Percentiles rank a stretch among this genome's conserved stretches.
These are phyloP conservation scores for Chaetomium globosum DNA, from an alignment of 2,329 filamentous ascomycete species.

Conservation along the genomic window DNA sequence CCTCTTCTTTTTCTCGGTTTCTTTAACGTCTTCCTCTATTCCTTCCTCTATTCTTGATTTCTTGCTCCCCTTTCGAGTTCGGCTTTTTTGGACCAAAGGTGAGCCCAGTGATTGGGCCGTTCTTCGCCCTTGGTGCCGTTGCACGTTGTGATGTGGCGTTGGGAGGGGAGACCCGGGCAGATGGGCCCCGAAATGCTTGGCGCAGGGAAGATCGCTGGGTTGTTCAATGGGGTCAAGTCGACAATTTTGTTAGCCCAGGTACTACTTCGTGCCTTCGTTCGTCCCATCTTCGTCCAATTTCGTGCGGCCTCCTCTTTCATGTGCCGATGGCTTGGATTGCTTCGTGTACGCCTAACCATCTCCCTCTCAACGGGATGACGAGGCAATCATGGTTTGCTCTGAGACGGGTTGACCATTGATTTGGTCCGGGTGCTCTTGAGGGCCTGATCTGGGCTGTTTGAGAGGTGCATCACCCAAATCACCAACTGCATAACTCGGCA, in stretches of 20 bases:
- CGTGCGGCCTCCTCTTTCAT: background rate
- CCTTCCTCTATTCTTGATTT: too few species aligned
- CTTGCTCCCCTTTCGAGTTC: too few species aligned
- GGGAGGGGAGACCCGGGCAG: conserved; percentile 1
- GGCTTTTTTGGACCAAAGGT: too few species aligned
- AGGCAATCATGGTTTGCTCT: background rate
- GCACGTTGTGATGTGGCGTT: conserved; percentile 5
- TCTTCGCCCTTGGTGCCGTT: background rate
- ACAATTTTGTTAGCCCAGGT: too few species aligned
- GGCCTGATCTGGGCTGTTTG: background rate
- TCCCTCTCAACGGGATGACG: background rate
- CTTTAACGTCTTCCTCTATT: too few species aligned
- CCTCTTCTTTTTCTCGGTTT: too few species aligned
- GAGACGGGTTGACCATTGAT: background rate
- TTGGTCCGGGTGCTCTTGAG: background rate
- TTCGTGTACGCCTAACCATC: background rate
- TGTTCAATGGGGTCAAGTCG: background rate
- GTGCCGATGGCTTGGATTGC: background rate
- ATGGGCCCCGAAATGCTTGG: background rate
- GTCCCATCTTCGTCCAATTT: background rate
- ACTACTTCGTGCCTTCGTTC: too few species aligned
- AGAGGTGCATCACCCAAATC: background rate
- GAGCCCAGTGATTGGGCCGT: background rate
- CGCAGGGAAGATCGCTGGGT: background rate
- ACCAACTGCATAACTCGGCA: background rate